Evolutionary conservation across 345 rosid genomes (phyloP).

Genomic region (Durio zibethinus): DNA sequence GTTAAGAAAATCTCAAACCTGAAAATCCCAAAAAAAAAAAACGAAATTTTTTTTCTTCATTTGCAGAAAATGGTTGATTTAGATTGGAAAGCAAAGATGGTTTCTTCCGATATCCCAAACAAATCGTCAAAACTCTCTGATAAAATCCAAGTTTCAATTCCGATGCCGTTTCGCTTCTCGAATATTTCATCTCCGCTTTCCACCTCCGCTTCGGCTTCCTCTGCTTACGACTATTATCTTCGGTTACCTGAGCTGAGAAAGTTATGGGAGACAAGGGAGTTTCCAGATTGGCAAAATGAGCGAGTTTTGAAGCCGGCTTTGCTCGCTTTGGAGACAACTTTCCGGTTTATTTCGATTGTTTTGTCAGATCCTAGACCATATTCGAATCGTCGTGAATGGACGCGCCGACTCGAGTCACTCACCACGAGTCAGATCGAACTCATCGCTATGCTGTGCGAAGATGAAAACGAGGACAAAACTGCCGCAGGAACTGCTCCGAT

Average conservation of each 20-base stretch:
- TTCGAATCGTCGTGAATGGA: slow-evolving; percentile 63
- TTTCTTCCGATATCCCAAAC: slow-evolving; percentile 41
- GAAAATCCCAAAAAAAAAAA: background rate
- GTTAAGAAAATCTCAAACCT: background rate
- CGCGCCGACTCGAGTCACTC: slow-evolving; percentile 66
- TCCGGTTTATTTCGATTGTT: slow-evolving; percentile 67
- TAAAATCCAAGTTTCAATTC: slow-evolving; percentile 49
- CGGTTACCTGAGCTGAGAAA: slow-evolving; percentile 64
- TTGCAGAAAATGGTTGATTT: slow-evolving; percentile 59
- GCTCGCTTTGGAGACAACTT: slow-evolving; percentile 80
- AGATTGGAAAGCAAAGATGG: slow-evolving; percentile 54
- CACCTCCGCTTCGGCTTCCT: slow-evolving; percentile 46
- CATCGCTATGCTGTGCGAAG: slow-evolving; percentile 57
- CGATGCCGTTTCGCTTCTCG: slow-evolving; percentile 20
- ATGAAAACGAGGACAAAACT: slow-evolving; percentile 39
- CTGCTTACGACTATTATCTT: slow-evolving; percentile 73
- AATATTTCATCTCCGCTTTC: slow-evolving; percentile 32
- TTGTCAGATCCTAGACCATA: slow-evolving; percentile 76
- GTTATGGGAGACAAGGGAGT: slow-evolving; percentile 47
- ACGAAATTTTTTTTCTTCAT: background rate
- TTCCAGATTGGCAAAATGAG: slow-evolving; percentile 65
- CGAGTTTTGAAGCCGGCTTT: slow-evolving; percentile 64
- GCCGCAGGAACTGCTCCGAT: slow-evolving; percentile 42
- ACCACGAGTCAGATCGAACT: slow-evolving; percentile 63
- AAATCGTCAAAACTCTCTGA: slow-evolving; percentile 40